Evolutionary conservation across 495 filamentous ascomycete genomes (phyloP).

Genomic region (Daldinia bambusicola): DNA sequence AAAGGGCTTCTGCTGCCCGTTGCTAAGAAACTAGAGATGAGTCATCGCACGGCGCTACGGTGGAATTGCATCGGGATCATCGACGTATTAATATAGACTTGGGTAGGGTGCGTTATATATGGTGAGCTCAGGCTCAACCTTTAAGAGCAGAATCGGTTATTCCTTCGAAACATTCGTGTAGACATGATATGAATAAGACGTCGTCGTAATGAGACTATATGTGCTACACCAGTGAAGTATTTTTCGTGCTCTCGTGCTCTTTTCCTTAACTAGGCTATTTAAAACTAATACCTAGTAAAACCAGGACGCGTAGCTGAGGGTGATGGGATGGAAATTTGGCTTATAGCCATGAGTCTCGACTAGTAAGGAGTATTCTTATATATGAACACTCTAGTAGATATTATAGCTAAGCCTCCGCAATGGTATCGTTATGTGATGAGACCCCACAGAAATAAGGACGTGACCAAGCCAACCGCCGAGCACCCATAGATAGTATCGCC

Average conservation of each 20-base stretch:
- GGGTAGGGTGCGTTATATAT: conserved; percentile 20
- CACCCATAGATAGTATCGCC: not conserved
- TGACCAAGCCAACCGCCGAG: not conserved
- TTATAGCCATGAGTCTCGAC: not conserved
- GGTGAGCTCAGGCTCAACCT: conserved; percentile 42
- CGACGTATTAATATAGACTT: conserved; percentile 23
- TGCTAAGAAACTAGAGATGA: conserved; percentile 1
- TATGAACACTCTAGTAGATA: not conserved
- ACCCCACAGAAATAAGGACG: not conserved
- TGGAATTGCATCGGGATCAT: conserved; percentile 14
- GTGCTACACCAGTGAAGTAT: not conserved
- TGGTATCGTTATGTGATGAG: not conserved
- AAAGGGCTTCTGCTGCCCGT: not conserved
- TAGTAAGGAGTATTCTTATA: not conserved
- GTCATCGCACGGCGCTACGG: conserved; percentile 36
- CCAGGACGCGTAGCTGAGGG: not conserved
- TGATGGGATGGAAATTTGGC: not conserved
- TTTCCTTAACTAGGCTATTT: not conserved
- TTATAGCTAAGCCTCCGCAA: not conserved
- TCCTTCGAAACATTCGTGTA: conserved; percentile 9
- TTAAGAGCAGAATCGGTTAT: conserved; percentile 23
- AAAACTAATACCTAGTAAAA: not conserved
- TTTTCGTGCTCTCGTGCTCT: not conserved
- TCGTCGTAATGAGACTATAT: not conserved
- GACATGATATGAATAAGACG: not conserved